phyloP scores from a whole-genome alignment of 116 monocot species.

The Iris pallida region DNA sequence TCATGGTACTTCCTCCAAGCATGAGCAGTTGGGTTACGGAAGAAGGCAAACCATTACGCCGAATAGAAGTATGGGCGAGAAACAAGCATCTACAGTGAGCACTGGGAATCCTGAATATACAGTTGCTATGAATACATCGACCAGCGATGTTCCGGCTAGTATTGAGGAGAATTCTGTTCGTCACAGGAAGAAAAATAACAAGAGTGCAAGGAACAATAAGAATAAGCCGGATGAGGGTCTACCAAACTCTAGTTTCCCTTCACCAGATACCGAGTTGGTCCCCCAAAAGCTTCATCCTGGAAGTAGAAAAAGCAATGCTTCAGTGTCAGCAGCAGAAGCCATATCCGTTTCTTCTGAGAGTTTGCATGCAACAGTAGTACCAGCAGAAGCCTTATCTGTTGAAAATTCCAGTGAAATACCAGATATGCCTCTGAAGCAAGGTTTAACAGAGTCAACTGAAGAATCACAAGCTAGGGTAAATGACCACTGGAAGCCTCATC shows the following conservation, averaged over 20 bases:
- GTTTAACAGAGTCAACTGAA: slow-evolving; percentile 4
- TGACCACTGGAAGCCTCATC: slow-evolving; percentile 50
- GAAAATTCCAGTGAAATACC: slow-evolving; percentile 4
- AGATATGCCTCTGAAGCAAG: slow-evolving; percentile 3
- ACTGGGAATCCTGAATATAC: slow-evolving; percentile 9
- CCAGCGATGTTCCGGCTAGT: background rate
- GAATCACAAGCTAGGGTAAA: slow-evolving; percentile 21
- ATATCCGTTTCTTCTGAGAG: slow-evolving; percentile 16
- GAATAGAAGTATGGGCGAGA: slow-evolving; percentile 30
- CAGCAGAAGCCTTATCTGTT: background rate
- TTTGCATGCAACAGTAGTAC: slow-evolving; percentile 4
- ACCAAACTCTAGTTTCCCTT: slow-evolving; percentile 8
- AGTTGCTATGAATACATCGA: background rate
- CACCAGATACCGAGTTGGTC: slow-evolving; percentile 12
- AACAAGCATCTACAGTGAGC: slow-evolving; percentile 1
- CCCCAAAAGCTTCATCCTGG: slow-evolving; percentile 12
- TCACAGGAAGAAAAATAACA: slow-evolving; percentile 40
- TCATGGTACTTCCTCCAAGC: slow-evolving; percentile 15
- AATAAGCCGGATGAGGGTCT: slow-evolving; percentile 30
- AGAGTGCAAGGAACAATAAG: slow-evolving; percentile 29
- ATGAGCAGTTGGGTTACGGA: slow-evolving; percentile 42
- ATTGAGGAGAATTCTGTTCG: slow-evolving; percentile 20
- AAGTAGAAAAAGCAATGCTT: slow-evolving; percentile 6
- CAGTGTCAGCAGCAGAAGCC: slow-evolving; percentile 8
- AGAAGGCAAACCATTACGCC: slow-evolving; percentile 22